Conservation (phyloP, 257 asterid genomes). For the Solanum sejunctum region DNA sequence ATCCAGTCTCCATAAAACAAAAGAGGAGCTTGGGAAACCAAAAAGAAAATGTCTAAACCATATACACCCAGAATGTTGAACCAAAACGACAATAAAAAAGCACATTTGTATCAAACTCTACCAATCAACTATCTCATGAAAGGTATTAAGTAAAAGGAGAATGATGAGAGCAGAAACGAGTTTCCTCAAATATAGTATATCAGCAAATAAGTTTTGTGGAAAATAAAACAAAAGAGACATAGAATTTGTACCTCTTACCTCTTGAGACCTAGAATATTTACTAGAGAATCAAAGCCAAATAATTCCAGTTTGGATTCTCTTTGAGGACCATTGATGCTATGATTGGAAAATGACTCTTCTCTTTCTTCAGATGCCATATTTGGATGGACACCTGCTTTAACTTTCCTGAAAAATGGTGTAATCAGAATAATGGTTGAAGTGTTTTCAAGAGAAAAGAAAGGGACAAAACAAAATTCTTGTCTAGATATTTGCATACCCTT, state of each 20-base stretch:
- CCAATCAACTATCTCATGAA: background rate
- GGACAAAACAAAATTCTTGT: background rate
- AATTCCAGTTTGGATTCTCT: constrained; percentile 81
- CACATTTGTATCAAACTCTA: background rate
- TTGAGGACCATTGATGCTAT: constrained; percentile 48
- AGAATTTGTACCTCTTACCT: constrained; percentile 37
- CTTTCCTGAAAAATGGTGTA: constrained; percentile 36
- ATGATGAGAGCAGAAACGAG: background rate
- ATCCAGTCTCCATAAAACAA: background rate
- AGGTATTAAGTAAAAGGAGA: background rate
- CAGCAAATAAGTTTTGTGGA: background rate
- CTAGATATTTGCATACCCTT: background rate
- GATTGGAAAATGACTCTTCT: constrained; percentile 38
- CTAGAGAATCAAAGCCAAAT: constrained; percentile 96
- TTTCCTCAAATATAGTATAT: background rate
- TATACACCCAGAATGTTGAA: background rate
- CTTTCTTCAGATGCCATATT: constrained; percentile 36
- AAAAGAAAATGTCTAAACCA: background rate
- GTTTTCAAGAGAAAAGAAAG: background rate
- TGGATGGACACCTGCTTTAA: constrained; percentile 24
- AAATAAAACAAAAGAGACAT: background rate
- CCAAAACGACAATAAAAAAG: background rate
- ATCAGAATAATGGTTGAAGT: background rate
- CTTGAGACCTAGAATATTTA: constrained; percentile 90
- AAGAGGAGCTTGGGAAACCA: background rate